Base-by-base conservation (phyloP, 257 asterid genomes). In the Solanum piurae region DNA sequence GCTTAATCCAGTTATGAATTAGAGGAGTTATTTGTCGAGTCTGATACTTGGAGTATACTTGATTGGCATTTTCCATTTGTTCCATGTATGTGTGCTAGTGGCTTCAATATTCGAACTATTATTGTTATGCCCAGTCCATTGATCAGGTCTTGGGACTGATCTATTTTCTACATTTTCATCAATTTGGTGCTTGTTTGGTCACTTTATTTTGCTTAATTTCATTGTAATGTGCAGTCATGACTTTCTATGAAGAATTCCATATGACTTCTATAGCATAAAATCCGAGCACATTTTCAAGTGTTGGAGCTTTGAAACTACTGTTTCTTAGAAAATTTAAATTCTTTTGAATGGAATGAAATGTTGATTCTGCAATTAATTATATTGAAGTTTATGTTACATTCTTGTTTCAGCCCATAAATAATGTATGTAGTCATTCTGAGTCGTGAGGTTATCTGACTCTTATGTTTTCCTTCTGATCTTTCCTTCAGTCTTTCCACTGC, bases 401-500 rank as follows among this genome's bases (percentile, higher is more conserved):
- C 29, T 64, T 72, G 42, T 86, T 86, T 84, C 74, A 60, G 21
- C 38, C 58, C 62, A 27, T 64, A 60, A 64, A 46, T 25, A 69
- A 69, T 84, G 72, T 55, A 34, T 69, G 82, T 68, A 29, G 82
- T 85, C 80, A 68, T 68, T 29, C 23, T 76, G 60, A n/a, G 58
- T 76, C 58, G 5, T 79, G 64, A 79, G 25, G 75, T 86, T 62
- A 52, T 88, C 87, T 76, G 72, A 66, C 89, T 90, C 36, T 38
- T 37, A 85, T 74, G 6, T 31, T 86, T 75, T 84, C 38, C 64
- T 90, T 46, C 55, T 46, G 55, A 46, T 46, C 18, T 46, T 46
- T 46, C 18, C 55, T 46, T 83, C 94, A 95, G 98, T 68, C 91
- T 37, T 95, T 95, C 90, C 98, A 92, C 83, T 42, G 93, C 93